Conservation (phyloP, 2,329 filamentous ascomycete species). For the Aspergillus bombycis region DNA sequence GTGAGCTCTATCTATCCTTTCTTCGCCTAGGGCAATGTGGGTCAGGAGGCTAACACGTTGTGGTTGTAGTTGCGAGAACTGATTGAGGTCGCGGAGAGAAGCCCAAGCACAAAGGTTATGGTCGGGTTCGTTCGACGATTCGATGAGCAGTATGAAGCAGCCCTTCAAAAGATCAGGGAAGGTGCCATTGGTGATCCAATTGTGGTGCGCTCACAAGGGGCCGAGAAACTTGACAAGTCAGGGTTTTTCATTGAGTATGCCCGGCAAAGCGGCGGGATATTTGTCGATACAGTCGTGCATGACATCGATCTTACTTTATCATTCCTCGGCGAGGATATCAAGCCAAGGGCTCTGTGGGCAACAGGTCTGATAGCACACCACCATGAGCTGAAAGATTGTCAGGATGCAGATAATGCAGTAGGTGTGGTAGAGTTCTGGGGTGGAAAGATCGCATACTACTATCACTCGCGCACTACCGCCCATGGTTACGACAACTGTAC, state of each 20-base stretch:
- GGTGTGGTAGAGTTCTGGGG: slow-evolving; percentile 42
- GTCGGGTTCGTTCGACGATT: slow-evolving; percentile 64
- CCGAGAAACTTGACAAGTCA: slow-evolving; percentile 61
- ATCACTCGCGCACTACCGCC: slow-evolving; percentile 39
- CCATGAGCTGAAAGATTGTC: slow-evolving; percentile 33
- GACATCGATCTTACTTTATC: slow-evolving; percentile 60
- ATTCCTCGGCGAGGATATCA: slow-evolving; percentile 29
- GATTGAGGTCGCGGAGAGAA: no score
- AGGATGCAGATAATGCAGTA: slow-evolving; percentile 41
- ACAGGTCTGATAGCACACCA: slow-evolving; percentile 31
- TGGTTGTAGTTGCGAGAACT: no score
- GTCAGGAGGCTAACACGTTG: no score
- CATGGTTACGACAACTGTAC: slow-evolving; percentile 41
- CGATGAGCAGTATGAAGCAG: slow-evolving; percentile 62
- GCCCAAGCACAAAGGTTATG: slow-evolving; percentile 53
- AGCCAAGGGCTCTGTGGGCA: slow-evolving; percentile 33
- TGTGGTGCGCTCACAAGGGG: slow-evolving; percentile 63
- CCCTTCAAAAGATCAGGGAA: slow-evolving; percentile 52
- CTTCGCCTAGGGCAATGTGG: no score
- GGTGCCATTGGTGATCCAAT: slow-evolving; percentile 57
- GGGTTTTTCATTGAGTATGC: slow-evolving; percentile 68
- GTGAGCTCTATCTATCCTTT: no score
- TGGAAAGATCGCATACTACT: slow-evolving; percentile 38
- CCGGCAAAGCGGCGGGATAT: slow-evolving; percentile 63
- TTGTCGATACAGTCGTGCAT: slow-evolving; percentile 67